A percentile compares a stretch with the other conserved stretches of the same genome.
Evolutionary conservation across 2,329 filamentous ascomycete genomes (phyloP).

Genomic region (Alternaria gansuensis): DNA sequence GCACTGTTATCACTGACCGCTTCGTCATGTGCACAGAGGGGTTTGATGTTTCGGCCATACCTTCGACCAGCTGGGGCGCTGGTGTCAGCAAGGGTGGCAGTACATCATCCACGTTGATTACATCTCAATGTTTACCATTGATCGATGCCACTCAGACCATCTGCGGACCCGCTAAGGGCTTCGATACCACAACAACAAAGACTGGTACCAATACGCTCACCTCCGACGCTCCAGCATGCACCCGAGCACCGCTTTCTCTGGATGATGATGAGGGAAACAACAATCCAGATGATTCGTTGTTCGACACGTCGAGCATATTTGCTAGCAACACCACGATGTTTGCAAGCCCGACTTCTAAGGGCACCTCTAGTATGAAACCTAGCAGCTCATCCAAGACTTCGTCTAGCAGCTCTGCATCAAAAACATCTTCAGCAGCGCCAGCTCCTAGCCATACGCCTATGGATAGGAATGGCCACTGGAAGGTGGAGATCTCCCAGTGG

Average conservation of each 20-base stretch:
- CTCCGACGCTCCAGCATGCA: slow-evolving; percentile 31
- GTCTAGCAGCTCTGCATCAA: slow-evolving; percentile 2
- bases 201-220: slow-evolving; percentile 18
- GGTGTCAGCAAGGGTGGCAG: no score
- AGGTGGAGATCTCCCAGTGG: slow-evolving; percentile 19
- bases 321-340: slow-evolving; percentile 16
- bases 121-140: slow-evolving; percentile 29
- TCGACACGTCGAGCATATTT: slow-evolving; percentile 10
- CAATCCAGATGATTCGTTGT: slow-evolving; percentile 19
- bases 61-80: slow-evolving; percentile 4
- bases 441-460: slow-evolving; percentile 11
- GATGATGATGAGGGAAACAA: slow-evolving; percentile 46
- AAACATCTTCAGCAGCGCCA: slow-evolving; percentile 3
- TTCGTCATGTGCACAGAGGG: slow-evolving; percentile 33
- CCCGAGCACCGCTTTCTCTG: slow-evolving; percentile 32
- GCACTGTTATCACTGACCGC: slow-evolving; percentile 36
- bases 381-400: background rate
- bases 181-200: slow-evolving; percentile 24
- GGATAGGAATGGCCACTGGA: slow-evolving; percentile 26
- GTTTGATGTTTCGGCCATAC: slow-evolving; percentile 23
- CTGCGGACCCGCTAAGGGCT: slow-evolving; percentile 24
- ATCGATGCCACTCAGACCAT: slow-evolving; percentile 28
- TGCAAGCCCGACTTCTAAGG: slow-evolving; percentile 1
- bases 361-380: slow-evolving; percentile 2
- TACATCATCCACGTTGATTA: slow-evolving; percentile 26